Evolutionary conservation across 2,329 filamentous ascomycete species (phyloP).

Genomic region (Teratosphaeria pseudoeucalypti): DNA sequence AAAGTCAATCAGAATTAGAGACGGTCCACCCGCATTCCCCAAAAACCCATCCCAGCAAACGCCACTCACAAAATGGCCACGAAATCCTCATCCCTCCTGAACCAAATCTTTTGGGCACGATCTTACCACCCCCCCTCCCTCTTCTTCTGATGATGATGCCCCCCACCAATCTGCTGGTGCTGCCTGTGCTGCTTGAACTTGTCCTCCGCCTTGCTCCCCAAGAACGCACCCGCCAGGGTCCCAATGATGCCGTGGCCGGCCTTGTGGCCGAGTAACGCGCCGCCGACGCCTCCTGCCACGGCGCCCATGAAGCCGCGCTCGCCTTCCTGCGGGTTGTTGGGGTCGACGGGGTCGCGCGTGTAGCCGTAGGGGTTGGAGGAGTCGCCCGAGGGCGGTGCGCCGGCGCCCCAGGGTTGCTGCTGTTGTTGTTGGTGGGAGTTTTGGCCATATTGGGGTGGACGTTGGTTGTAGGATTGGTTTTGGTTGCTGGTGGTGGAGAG

Average conservation of each 20-base stretch:
- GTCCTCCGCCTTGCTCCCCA: slow-evolving; percentile 46
- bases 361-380: slow-evolving; percentile 28
- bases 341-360: slow-evolving; percentile 24
- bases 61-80: neutral
- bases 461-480: slow-evolving; percentile 16
- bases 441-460: slow-evolving; percentile 11
- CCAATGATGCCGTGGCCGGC: slow-evolving; percentile 46
- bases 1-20: neutral
- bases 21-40: neutral
- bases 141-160: slow-evolving; percentile 7
- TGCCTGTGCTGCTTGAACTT: slow-evolving; percentile 38
- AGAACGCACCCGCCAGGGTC: slow-evolving; percentile 46
- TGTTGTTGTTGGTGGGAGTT: slow-evolving; percentile 22
- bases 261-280: slow-evolving; percentile 46
- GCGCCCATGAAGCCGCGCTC: slow-evolving; percentile 50
- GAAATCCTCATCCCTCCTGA: neutral
- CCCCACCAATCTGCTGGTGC: slow-evolving; percentile 6
- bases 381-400: slow-evolving; percentile 25
- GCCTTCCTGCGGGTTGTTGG: slow-evolving; percentile 38
- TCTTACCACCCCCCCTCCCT: slow-evolving; percentile 4
- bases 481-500: neutral
- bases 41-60: neutral
- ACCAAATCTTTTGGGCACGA: neutral
- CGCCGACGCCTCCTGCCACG: slow-evolving; percentile 46
- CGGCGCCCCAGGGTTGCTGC: slow-evolving; percentile 11